Evolutionary conservation across 257 asterid genomes (phyloP).

Genomic region (Solanum peruvianum): DNA sequence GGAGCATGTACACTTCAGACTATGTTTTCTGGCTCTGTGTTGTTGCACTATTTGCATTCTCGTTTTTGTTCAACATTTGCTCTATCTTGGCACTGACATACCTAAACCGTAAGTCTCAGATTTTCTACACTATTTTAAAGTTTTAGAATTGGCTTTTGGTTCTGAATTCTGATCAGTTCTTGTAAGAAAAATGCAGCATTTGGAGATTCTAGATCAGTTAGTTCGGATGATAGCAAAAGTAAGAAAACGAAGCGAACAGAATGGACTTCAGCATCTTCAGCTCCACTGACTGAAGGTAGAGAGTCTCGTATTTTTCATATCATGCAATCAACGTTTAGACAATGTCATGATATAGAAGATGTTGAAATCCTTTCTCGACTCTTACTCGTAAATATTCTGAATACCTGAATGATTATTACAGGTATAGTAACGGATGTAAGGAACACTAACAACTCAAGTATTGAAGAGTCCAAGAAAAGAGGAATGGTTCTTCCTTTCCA

Average conservation of each 20-base stretch:
- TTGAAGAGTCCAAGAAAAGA: conserved; percentile 18
- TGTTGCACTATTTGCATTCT: conserved; percentile 69
- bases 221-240: conserved; percentile 26
- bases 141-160: not conserved
- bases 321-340: not conserved
- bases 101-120: conserved; percentile 49
- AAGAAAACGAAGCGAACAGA: conserved; percentile 13
- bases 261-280: conserved; percentile 22
- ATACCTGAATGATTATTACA: conserved; percentile 10
- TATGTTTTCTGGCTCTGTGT: conserved; percentile 79
- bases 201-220: conserved; percentile 52
- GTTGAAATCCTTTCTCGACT: too few species aligned
- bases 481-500: conserved; percentile 98
- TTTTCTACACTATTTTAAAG: not conserved
- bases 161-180: conserved; percentile 15
- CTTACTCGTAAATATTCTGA: not conserved
- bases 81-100: conserved; percentile 62
- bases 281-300: conserved; percentile 32
- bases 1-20: conserved; percentile 82
- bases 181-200: conserved; percentile 38
- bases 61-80: conserved; percentile 66
- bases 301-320: not conserved
- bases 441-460: conserved; percentile 9
- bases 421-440: conserved; percentile 34
- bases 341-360: not conserved